phyloP scores from a whole-genome alignment of 2,329 filamentous ascomycete species.

The Claviceps capensis region DNA sequence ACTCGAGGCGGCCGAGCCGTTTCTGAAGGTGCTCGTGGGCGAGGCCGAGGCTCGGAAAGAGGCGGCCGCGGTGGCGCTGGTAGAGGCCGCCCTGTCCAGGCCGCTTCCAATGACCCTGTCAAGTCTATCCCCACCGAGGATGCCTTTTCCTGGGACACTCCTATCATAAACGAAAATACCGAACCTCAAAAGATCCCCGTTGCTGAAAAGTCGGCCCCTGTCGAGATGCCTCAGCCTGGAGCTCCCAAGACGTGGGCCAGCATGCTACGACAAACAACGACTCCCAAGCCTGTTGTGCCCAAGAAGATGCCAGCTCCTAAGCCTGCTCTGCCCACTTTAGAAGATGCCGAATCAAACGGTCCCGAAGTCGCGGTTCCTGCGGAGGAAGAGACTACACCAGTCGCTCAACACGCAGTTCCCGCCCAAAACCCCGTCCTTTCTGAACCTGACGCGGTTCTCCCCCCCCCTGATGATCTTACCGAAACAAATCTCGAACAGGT shows the following conservation, averaged over 20 bases:
- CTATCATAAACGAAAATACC: no score
- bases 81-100: conserved; percentile 47
- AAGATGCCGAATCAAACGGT: conserved; percentile 19
- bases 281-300: conserved; percentile 32
- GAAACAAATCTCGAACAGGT: conserved; percentile 87
- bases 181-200: no score
- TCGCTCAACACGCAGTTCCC: conserved; percentile 18
- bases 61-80: conserved; percentile 39
- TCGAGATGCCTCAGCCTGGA: conserved; percentile 25
- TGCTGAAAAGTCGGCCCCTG: conserved; percentile 14
- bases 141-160: conserved; percentile 34
- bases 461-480: conserved; percentile 70
- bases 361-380: conserved; percentile 21
- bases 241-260: conserved; percentile 58
- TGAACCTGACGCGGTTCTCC: conserved; percentile 41
- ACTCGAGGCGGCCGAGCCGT: conserved; percentile 48
- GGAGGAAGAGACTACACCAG: conserved; percentile 21
- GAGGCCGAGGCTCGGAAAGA: conserved; percentile 48
- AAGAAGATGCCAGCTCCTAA: conserved; percentile 21
- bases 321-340: conserved; percentile 20
- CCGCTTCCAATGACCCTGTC: conserved; percentile 47
- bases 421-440: conserved; percentile 17
- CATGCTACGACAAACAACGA: conserved; percentile 51
- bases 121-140: conserved; percentile 59
- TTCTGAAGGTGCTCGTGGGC: conserved; percentile 47